Percentiles rank a stretch among this genome's conserved stretches.
Evolutionary conservation across 306 rosid species (phyloP).

Genomic region (Begonia loranthoides): DNA sequence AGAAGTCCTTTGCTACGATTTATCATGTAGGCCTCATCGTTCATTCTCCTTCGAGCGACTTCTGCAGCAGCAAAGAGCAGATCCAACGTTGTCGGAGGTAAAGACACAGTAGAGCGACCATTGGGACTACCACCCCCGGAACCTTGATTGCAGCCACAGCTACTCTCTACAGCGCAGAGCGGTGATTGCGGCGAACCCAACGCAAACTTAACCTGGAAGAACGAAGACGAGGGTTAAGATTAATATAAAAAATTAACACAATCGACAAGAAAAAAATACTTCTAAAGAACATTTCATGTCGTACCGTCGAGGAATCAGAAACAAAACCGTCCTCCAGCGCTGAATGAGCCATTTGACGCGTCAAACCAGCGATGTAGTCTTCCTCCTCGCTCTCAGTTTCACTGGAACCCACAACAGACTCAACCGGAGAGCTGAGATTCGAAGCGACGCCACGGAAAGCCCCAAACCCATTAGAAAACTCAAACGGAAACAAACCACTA

Average conservation of each 20-base stretch:
- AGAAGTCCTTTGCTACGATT: slow-evolving; percentile 3
- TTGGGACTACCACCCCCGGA: slow-evolving; percentile 38
- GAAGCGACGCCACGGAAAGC: slow-evolving; percentile 15
- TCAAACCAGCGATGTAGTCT: slow-evolving; percentile 40
- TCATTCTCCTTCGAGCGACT: slow-evolving; percentile 25
- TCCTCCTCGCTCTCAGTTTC: slow-evolving; percentile 80
- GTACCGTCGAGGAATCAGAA: slow-evolving; percentile 23
- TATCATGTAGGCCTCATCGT: slow-evolving; percentile 10
- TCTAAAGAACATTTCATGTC: neutral
- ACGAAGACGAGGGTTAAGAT: neutral
- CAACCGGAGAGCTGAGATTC: slow-evolving; percentile 43
- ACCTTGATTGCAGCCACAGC: slow-evolving; percentile 26
- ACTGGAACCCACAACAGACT: slow-evolving; percentile 38
- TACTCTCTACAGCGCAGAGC: slow-evolving; percentile 22
- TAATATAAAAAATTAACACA: no score
- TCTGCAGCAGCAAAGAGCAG: slow-evolving; percentile 47
- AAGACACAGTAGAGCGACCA: slow-evolving; percentile 10
- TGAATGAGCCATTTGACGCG: slow-evolving; percentile 47
- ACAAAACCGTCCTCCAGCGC: slow-evolving; percentile 16
- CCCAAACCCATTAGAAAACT: slow-evolving; percentile 17
- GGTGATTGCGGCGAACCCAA: slow-evolving; percentile 44
- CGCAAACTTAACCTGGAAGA: slow-evolving; percentile 6
- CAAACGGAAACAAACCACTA: slow-evolving; percentile 7
- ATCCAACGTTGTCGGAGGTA: slow-evolving; percentile 26
- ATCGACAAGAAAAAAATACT: neutral